Conservation (phyloP, 2,329 filamentous ascomycete species). For the Colletotrichum filicis region DNA sequence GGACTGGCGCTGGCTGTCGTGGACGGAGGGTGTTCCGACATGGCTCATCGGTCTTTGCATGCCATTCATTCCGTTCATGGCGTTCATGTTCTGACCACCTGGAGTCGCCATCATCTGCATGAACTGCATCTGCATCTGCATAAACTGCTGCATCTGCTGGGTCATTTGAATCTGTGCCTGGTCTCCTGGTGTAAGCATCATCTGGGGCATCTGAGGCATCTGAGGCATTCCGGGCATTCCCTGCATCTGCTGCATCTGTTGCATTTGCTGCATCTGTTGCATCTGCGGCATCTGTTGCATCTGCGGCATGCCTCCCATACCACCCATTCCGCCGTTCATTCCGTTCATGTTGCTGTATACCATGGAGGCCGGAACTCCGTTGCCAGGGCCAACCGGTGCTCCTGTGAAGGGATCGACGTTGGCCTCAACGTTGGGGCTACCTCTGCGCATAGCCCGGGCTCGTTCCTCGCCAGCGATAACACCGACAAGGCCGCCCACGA, state of each 20-base stretch:
- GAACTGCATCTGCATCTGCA: constrained; percentile 95
- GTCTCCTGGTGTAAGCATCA: constrained; percentile 69
- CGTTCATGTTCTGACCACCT: constrained; percentile 45
- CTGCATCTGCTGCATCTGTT: constrained; percentile 26
- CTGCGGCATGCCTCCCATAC: constrained; percentile 44
- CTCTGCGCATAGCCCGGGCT: constrained; percentile 79
- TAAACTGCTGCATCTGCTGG: constrained; percentile 86
- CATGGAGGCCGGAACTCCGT: constrained; percentile 58
- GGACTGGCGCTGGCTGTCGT: constrained; percentile 55
- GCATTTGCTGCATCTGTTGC: constrained; percentile 31
- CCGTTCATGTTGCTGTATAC: constrained; percentile 49
- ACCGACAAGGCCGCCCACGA: constrained; percentile 83
- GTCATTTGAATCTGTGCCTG: constrained; percentile 84
- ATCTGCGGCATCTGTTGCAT: constrained; percentile 36
- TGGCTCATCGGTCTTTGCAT: constrained; percentile 47
- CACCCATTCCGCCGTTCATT: constrained; percentile 36
- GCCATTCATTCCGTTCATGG: constrained; percentile 39
- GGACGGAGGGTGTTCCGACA: constrained; percentile 56
- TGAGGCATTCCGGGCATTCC: constrained; percentile 17
- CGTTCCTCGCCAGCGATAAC: constrained; percentile 90
- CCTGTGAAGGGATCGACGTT: constrained; percentile 49
- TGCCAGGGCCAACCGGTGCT: constrained; percentile 59
- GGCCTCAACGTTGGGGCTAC: constrained; percentile 76
- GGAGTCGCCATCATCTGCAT: constrained; percentile 81
- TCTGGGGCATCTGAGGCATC: constrained; percentile 45